Base-by-base conservation (phyloP, 2,329 filamentous ascomycete genomes). In the Apiospora rasikravindrae region DNA sequence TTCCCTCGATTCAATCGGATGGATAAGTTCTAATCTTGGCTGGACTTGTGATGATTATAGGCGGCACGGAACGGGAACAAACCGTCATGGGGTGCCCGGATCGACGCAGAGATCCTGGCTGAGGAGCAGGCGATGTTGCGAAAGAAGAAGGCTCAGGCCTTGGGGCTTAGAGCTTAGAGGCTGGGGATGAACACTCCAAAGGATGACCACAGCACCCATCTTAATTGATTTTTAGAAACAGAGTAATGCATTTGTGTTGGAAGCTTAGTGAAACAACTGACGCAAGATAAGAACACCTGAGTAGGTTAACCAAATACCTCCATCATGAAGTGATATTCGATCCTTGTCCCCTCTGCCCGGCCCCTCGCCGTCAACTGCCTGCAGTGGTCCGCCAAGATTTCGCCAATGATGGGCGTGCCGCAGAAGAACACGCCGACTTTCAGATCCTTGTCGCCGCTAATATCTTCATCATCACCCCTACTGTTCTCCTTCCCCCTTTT, bases 371-470 rank as follows among this genome's bases (percentile, higher is more conserved):
- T 89, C 75, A 90, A 77, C 73, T 83, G 80, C 6, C 83, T 80
- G 72, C 88, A 90, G 74, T 86, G 84, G 79, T 90, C 88, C 13
- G 87, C 86, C 74, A 90, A 74, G 53, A 88, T 85, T 76, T 87
- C 84, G 0, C 88, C 87, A n/a, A 90, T 86, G 1, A 87, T 83
- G 0, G 88, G 87, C 0, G 86, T 83, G 2, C 88, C 88, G 69
- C 88, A 90, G 74, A 88, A 90, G 73, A 89, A 89, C 0, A 89
- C 84, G 0, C 87, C 88, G 0, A 89, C 85, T 73, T 86, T 87
- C 53, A 86, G 77, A 71, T 82, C 81, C 11, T 80, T 78, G 0
- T 80, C 79, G 8, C 79, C 76, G 26, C 80, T 79, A 29, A 78
- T 69, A 24, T 69, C 66, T 16, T 67, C 53, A 42, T 69, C 45